Conservation (phyloP, 2,329 filamentous ascomycete genomes). For the Leptodontidium sp. region DNA sequence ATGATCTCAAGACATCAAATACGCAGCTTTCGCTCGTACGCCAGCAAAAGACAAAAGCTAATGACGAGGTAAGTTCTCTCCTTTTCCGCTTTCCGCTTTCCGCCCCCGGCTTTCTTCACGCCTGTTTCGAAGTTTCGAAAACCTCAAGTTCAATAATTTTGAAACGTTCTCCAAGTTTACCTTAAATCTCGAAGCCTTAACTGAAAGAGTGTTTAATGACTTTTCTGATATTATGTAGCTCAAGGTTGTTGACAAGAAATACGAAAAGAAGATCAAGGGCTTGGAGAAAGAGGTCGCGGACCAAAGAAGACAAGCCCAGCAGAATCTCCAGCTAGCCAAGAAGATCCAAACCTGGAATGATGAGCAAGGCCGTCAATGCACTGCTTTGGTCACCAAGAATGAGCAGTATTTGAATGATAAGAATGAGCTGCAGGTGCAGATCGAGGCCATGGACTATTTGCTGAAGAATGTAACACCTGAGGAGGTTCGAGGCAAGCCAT, state of each 20-base stretch:
- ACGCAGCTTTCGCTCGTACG: conserved; percentile 13
- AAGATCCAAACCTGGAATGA: conserved; percentile 9
- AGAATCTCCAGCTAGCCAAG: conserved; percentile 6
- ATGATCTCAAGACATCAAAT: conserved; percentile 13
- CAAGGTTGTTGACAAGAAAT: conserved; percentile 1
- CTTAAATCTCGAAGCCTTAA: background rate
- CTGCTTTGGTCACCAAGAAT: conserved; percentile 1
- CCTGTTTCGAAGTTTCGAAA: background rate
- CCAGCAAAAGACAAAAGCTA: conserved; percentile 12
- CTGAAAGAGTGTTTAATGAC: background rate
- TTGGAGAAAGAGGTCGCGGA: conserved; percentile 5
- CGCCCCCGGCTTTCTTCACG: too few relatives aligned
- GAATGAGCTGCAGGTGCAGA: background rate
- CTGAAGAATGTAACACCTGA: background rate
- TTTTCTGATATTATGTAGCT: background rate
- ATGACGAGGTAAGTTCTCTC: background rate
- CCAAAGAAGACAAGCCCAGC: background rate
- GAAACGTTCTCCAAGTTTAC: background rate
- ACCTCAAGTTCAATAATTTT: background rate
- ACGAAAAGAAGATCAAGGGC: conserved; percentile 12
- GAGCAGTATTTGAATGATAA: background rate
- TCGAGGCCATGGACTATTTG: background rate
- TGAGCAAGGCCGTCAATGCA: background rate
- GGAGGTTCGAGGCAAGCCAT: background rate
- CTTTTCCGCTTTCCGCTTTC: background rate